phyloP scores from a whole-genome alignment of 805 yeast species.

The Metschnikowia anglica region DNA sequence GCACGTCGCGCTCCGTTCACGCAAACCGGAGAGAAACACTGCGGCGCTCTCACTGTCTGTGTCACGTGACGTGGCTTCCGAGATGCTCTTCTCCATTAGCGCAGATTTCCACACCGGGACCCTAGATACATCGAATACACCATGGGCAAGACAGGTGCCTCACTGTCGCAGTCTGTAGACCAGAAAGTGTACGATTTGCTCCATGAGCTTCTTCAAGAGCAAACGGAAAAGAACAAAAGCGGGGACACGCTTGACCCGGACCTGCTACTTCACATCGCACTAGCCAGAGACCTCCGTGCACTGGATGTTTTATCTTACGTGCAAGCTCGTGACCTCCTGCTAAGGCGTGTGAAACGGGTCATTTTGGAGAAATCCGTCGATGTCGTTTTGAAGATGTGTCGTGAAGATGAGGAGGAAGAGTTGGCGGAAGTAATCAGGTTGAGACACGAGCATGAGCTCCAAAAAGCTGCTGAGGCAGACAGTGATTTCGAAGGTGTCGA shows the following conservation, averaged over 20 bases:
- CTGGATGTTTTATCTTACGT: slow-evolving; percentile 56
- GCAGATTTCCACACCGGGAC: too few species aligned
- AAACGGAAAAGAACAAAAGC: slow-evolving; percentile 45
- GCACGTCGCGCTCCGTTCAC: too few species aligned
- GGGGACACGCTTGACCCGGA: slow-evolving; percentile 31
- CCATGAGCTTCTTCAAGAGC: slow-evolving; percentile 58
- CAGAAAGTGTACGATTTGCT: slow-evolving; percentile 56
- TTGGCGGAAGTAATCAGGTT: slow-evolving; percentile 34
- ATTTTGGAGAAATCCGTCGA: slow-evolving; percentile 64
- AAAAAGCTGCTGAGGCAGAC: slow-evolving; percentile 29
- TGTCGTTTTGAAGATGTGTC: slow-evolving; percentile 51
- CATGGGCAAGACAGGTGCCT: slow-evolving; percentile 16
- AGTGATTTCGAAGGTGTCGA: slow-evolving; percentile 44
- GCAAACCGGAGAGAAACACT: too few species aligned
- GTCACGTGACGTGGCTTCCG: too few species aligned
- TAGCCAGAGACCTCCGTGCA: slow-evolving; percentile 58
- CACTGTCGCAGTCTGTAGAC: slow-evolving; percentile 37
- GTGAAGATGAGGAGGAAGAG: slow-evolving; percentile 63
- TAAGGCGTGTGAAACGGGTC: slow-evolving; percentile 67
- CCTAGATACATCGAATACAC: too few species aligned
- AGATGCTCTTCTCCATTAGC: too few species aligned
- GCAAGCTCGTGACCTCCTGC: slow-evolving; percentile 62
- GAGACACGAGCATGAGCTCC: slow-evolving; percentile 17
- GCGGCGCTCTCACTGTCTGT: too few species aligned
- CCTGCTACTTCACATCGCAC: slow-evolving; percentile 47